Evolutionary conservation across 495 filamentous ascomycete genomes (phyloP), one percentile per base, ranked within the genome.

Genomic region (Annulohypoxylon moriforme): DNA sequence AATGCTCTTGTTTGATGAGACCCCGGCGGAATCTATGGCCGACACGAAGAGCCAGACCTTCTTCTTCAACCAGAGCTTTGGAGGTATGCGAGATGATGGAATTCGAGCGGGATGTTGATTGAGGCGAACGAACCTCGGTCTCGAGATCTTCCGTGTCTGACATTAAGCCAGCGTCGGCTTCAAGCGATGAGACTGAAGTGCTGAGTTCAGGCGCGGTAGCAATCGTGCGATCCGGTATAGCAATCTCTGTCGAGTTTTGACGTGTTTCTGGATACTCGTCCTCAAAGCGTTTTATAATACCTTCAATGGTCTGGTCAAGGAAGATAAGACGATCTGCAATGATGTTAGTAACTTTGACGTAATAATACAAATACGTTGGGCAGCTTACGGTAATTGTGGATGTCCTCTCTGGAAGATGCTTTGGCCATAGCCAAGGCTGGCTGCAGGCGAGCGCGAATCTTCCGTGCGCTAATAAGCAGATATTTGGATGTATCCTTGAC

Each of bases 401-500:
- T 69, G 73, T 87, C 82, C 72, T 82, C 62, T 81, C 87, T 77
- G 18, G 73, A 71, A 25, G 78, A 74, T 57, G 85, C 84, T 73
- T 84, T 86, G 24, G 93, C 92, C 76, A 91, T 93, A 29, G 89
- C 84, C 60, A 99, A 83, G 13, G 95, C 94, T 10, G 94, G 92
- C 74, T 97, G 93, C 44, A 99, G 85, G 40, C 95, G 83, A 27
- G 85, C 85, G 60, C 93, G 88, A 68, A 98, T 97, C 81, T 94
- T 96, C 44, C 96, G 87, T 4, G 96, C 96, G 57, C 91, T 93
- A 55, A 86, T 84, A 61, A 99, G 82, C 57, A 99, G 78, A 73
- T 93, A 93, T 83, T 93, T 97, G 18, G 93, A 94, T 89, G 97
- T 96, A 71, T 94, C 92, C 75, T 93, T 94, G 34, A 96, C 95